A percentile compares a stretch with the other conserved stretches of the same genome.
phyloP scores from a whole-genome alignment of 1,284 basidiomycete genomes.

The Calocybe gambosa region DNA sequence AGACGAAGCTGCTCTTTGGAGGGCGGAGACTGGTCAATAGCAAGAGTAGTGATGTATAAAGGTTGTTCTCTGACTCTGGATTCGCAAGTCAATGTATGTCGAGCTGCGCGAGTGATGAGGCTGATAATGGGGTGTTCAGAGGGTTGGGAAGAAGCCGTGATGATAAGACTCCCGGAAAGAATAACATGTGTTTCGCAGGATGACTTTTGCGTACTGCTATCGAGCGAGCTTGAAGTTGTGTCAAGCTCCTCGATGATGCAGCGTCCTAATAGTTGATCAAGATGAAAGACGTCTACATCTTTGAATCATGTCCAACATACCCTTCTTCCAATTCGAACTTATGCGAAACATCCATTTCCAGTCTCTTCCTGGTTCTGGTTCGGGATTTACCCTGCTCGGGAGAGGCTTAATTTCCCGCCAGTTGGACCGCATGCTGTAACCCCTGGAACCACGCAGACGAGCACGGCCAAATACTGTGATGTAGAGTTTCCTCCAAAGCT shows the following conservation, averaged over 20 bases:
- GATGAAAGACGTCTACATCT: conserved; percentile 1
- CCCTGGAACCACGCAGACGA: conserved; percentile 59
- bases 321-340: conserved; percentile 72
- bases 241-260: conserved; percentile 40
- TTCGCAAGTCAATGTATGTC: conserved; percentile 26
- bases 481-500: conserved; percentile 45
- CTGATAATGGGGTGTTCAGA: conserved; percentile 21
- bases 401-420: conserved; percentile 54
- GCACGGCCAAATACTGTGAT: conserved; percentile 56
- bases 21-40: conserved; percentile 65
- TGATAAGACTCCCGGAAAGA: conserved; percentile 35
- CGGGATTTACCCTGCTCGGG: conserved; percentile 39
- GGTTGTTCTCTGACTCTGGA: conserved; percentile 19
- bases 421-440: conserved; percentile 49
- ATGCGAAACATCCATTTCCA: conserved; percentile 86
- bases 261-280: conserved; percentile 41
- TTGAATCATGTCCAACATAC: conserved; percentile 30
- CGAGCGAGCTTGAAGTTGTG: not conserved
- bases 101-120: conserved; percentile 21
- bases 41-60: conserved; percentile 50
- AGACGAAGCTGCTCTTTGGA: conserved; percentile 39
- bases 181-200: conserved; percentile 29
- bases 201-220: conserved; percentile 4
- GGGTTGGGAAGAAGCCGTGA: conserved; percentile 31
- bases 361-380: conserved; percentile 41